Percentiles rank a stretch among this genome's conserved stretches.
These are phyloP conservation scores for Leccinellum albellum DNA, from an alignment of 768 basidiomycete genomes.

Conservation along the genomic window DNA sequence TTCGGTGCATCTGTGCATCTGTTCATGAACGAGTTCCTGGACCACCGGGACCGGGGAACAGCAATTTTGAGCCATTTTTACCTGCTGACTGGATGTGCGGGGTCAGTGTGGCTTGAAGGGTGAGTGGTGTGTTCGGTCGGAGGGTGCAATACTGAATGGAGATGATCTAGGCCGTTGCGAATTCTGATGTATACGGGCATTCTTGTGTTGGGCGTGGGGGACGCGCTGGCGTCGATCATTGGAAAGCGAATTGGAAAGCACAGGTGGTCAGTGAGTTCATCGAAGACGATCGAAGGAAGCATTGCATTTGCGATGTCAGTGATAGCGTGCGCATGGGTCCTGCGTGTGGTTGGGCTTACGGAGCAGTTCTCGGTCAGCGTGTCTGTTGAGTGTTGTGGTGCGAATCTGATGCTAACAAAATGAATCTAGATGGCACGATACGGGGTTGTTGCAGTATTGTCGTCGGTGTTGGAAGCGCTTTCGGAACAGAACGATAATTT, in stretches of 20 bases:
- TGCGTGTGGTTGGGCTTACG: conserved; percentile 66
- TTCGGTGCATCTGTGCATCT: conserved; percentile 90
- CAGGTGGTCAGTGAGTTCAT: conserved; percentile 79
- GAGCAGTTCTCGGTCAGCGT: conserved; percentile 74
- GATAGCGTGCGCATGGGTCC: conserved; percentile 60
- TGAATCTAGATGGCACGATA: conserved; percentile 62
- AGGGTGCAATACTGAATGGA: conserved; percentile 3
- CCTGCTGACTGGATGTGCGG: conserved; percentile 91
- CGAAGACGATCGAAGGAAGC: conserved; percentile 92
- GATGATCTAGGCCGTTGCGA: conserved; percentile 38
- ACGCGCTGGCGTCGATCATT: conserved; percentile 90
- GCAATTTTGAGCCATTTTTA: conserved; percentile 98
- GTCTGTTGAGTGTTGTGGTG: not conserved
- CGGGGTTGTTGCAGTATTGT: conserved; percentile 53
- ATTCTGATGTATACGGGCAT: conserved; percentile 79
- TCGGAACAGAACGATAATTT: conserved; percentile 98
- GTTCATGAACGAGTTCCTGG: conserved; percentile 97
- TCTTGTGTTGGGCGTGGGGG: conserved; percentile 86
- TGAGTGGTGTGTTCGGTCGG: conserved; percentile 36
- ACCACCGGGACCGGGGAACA: conserved; percentile 90
- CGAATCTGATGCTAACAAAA: conserved; percentile 16
- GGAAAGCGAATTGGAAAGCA: conserved; percentile 79
- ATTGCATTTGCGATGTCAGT: conserved; percentile 75
- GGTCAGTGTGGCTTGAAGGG: conserved; percentile 94
- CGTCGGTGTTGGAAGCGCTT: conserved; percentile 81